Base-by-base conservation (phyloP, 73 alveolate genomes). In the Symbiodinium pilosum region DNA sequence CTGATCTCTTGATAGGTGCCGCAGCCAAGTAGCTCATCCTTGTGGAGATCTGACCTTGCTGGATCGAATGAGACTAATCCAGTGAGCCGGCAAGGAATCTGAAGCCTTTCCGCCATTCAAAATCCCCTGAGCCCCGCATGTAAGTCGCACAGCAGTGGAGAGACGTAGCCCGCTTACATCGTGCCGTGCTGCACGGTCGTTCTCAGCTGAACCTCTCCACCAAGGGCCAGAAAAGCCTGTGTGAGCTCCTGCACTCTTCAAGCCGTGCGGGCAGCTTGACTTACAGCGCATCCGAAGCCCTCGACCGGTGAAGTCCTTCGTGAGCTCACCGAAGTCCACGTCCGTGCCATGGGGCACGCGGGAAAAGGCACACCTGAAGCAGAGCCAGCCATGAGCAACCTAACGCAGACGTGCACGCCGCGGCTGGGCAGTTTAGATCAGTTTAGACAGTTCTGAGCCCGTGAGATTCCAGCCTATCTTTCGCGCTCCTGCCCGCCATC, bases 311-410 rank as follows among this genome's bases (percentile, higher is more conserved):
- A 24, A 6, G 32, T 21, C 96, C 96, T 91, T 91, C 32, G 98
- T 92, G 28, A 92, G 92, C 39, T 71, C 98, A 4, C 98, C 98
- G 64, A 92, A 92, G 84, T 92, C 98, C 68, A 92, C 98, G 38
- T 92, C 98, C 3, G 98, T 92, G 92, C 98, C 98, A 26, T 92
- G 44, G 68, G 98, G 92, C 40, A 71, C 89, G 14, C 98, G 89
- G 30, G 98, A 71, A 68, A 92, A 47, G 38, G 98, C 98, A 26
- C 89, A 71, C 92, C 92, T 92, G 43, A 40, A 16, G 44, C n/a
- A n/a, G n/a, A n/a, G n/a, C n/a, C n/a, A n/a, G n/a, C n/a, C n/a
- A n/a, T n/a, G n/a, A n/a, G n/a, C n/a, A n/a, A n/a, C n/a, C n/a
- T n/a, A n/a, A n/a, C n/a, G n/a, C n/a, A n/a, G n/a, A n/a, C n/a